Conservation (phyloP, 1,139 yeast genomes). For the Suhomyces yuchorum region DNA sequence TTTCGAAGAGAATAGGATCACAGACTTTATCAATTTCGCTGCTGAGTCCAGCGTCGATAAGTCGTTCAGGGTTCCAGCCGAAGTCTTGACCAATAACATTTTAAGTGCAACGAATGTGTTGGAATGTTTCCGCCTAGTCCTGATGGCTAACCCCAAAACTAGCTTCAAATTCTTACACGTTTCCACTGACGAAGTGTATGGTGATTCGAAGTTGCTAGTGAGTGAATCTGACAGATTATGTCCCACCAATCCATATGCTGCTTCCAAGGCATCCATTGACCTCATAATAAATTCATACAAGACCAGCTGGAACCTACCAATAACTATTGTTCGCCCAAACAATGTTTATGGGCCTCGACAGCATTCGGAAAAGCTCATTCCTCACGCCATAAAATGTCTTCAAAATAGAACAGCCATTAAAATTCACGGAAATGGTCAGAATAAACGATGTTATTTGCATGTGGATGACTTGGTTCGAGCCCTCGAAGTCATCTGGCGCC, state of each 20-base stretch:
- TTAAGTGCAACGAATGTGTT: constrained; percentile 53
- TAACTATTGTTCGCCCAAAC: constrained; percentile 50
- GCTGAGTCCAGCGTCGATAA: constrained; percentile 62
- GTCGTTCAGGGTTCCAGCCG: constrained; percentile 50
- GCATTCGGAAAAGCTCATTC: constrained; percentile 59
- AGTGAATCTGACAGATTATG: constrained; percentile 39
- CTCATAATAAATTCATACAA: constrained; percentile 51
- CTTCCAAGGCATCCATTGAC: constrained; percentile 60
- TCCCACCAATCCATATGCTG: constrained; percentile 65
- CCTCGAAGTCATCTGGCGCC: constrained; percentile 34
- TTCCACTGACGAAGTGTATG: constrained; percentile 67
- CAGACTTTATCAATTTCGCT: constrained; percentile 53
- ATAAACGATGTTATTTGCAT: constrained; percentile 51
- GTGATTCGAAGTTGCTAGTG: constrained; percentile 33
- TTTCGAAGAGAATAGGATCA: constrained; percentile 23
- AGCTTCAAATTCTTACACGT: constrained; percentile 44
- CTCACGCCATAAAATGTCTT: constrained; percentile 30
- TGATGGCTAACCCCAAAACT: constrained; percentile 5
- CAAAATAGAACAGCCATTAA: constrained; percentile 25
- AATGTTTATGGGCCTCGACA: constrained; percentile 61
- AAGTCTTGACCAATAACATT: constrained; percentile 51
- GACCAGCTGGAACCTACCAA: constrained; percentile 47
- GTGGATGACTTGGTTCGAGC: constrained; percentile 52
- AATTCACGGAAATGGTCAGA: constrained; percentile 53
- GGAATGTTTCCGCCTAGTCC: constrained; percentile 38